Percentiles rank a stretch among this genome's conserved stretches.
Evolutionary conservation across 208 protist genomes (phyloP).

Genomic region (Phytomonas francai): DNA sequence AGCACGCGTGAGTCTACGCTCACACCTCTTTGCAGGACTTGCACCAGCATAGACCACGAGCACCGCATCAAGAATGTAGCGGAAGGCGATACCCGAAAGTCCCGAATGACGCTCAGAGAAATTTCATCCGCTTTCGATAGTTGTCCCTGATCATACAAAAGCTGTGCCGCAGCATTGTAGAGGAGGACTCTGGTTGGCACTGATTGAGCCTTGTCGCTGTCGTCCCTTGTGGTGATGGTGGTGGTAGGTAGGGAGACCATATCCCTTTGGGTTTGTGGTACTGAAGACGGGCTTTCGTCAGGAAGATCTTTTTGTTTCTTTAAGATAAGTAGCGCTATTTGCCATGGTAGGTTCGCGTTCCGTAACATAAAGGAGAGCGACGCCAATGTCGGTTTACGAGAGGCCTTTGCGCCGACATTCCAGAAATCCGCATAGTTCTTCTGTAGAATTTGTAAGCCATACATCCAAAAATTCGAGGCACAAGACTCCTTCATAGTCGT

Average conservation of each 20-base stretch:
- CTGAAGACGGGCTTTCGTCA: too few relatives aligned
- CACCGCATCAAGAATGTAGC: constrained; percentile 11
- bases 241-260: too few relatives aligned
- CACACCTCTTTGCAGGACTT: not conserved
- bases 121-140: not conserved
- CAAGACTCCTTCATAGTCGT: not conserved
- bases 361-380: constrained; percentile 42
- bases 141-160: constrained; percentile 13
- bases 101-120: not conserved
- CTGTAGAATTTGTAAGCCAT: constrained; percentile 25
- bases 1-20: constrained; percentile 7
- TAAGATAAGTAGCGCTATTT: constrained; percentile 24
- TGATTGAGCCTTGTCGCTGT: too few relatives aligned
- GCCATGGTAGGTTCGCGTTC: constrained; percentile 30
- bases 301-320: too few relatives aligned
- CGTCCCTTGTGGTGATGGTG: too few relatives aligned
- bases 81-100: constrained; percentile 16
- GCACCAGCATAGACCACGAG: not conserved
- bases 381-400: constrained; percentile 17
- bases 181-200: too few relatives aligned
- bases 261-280: too few relatives aligned
- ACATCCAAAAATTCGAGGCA: constrained; percentile 27
- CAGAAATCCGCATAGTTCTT: constrained; percentile 24
- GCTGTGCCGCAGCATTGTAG: too few relatives aligned
- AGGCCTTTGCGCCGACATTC: not conserved